These are phyloP conservation scores for Coniferiporia weirii DNA, from an alignment of 1,284 basidiomycete genomes.

Conservation along the genomic window DNA sequence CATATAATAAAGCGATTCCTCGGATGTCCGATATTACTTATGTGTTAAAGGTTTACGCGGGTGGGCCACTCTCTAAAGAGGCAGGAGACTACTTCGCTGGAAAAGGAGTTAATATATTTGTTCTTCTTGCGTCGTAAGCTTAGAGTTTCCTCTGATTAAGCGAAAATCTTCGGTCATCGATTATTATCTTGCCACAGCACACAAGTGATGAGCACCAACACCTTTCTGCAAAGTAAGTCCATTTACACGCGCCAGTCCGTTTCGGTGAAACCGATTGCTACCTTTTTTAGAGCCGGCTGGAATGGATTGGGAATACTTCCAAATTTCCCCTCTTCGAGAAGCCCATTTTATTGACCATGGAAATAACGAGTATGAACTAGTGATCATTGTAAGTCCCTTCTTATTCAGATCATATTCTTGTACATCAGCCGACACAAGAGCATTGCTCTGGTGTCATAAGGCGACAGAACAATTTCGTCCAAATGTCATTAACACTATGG, in stretches of 20 bases:
- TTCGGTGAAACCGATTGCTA: neutral
- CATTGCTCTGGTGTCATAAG: constrained; percentile 2
- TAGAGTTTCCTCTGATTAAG: neutral
- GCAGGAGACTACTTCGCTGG: constrained; percentile 25
- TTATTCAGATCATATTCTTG: neutral
- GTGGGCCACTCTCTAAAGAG: constrained; percentile 26
- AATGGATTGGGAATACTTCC: constrained; percentile 13
- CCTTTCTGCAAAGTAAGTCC: constrained; percentile 2
- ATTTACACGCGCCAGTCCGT: neutral
- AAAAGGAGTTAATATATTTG: constrained; percentile 22
- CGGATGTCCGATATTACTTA: neutral
- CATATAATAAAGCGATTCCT: neutral
- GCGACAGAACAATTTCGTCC: constrained; percentile 5
- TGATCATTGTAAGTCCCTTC: constrained; percentile 13
- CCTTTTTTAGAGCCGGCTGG: constrained; percentile 13
- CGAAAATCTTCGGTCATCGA: neutral
- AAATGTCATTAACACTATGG: constrained; percentile 18
- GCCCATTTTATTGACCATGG: constrained; percentile 1
- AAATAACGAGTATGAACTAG: constrained; percentile 4
- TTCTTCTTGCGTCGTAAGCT: constrained; percentile 10
- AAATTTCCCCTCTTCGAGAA: neutral
- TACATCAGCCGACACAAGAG: constrained; percentile 6
- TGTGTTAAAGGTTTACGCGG: constrained; percentile 26
- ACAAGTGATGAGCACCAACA: constrained; percentile 1
- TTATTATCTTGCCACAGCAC: constrained; percentile 13